phyloP scores from a whole-genome alignment of 2,329 filamentous ascomycete genomes.

The Botrytis fragariae region DNA sequence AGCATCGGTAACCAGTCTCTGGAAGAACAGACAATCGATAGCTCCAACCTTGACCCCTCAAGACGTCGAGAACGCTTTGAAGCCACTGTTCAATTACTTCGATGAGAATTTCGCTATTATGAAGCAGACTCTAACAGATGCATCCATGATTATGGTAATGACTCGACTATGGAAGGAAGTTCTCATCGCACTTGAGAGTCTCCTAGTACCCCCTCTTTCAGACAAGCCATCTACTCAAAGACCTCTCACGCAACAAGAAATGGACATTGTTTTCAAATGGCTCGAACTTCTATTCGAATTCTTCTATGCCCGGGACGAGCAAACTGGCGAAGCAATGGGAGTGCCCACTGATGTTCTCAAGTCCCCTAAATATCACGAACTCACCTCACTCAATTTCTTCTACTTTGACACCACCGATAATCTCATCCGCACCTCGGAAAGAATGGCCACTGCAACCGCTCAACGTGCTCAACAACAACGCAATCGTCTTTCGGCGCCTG shows the following conservation, averaged over 20 bases:
- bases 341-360: conserved; percentile 90
- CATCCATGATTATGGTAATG: conserved; percentile 99
- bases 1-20: conserved; percentile 69
- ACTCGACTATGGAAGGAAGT: conserved; percentile 97
- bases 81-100: conserved; percentile 88
- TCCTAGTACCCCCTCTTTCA: conserved; percentile 89
- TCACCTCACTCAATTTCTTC: conserved; percentile 96
- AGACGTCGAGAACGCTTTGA: conserved; percentile 78
- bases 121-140: conserved; percentile 91
- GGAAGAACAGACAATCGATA: conserved; percentile 58
- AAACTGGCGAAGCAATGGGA: conserved; percentile 77
- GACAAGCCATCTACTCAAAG: conserved; percentile 89
- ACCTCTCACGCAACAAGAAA: conserved; percentile 78
- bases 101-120: conserved; percentile 99
- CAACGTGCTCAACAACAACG: conserved; percentile 71
- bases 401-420: conserved; percentile 93
- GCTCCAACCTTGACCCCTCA: conserved; percentile 60
- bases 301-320: conserved; percentile 89
- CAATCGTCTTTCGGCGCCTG: conserved; percentile 69
- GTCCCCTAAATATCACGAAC: conserved; percentile 96
- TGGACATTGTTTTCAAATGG: conserved; percentile 96
- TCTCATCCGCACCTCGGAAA: conserved; percentile 90
- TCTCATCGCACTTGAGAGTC: conserved; percentile 80
- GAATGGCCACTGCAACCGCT: conserved; percentile 86
- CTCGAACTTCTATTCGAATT: conserved; percentile 86